Base-by-base conservation (phyloP, 495 filamentous ascomycete species). In the Lineolata rhizophorae region DNA sequence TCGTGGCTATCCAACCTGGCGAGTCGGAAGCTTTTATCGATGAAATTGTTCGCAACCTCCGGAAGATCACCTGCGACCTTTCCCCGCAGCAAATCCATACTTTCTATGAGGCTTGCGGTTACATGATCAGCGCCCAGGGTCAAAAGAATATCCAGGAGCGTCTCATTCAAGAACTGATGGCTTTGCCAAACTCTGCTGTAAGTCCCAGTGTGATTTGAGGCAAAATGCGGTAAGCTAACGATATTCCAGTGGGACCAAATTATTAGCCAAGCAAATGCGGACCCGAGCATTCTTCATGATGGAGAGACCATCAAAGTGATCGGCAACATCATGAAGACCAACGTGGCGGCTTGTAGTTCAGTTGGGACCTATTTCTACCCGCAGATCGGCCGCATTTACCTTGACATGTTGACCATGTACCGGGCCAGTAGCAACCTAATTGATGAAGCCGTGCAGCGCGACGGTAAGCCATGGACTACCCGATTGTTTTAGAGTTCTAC, bases 271-370 rank as follows among this genome's bases (percentile, higher is more conserved):
- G 87, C 87, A 22, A 81, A 79, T 29, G 62, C 75, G 35, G 68
- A 92, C 46, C 76, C 85, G 2, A 58, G 62, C 17, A 77, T 80
- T 37, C 61, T 99, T 4, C 79, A 95, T 48, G 79, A 93, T 48
- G 63, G 66, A 17, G 82, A 99, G 32, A 90, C 82, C 0, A 94
- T 99, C 53, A 95, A 94, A 56, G 70, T 99, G 37, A 76, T 99
- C 35, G 87, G 87, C 32, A 99, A 99, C 50, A 91, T 99, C 43
- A 99, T 95, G 87, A 99, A 99, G 62, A 99, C 87, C 3, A 99
- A 99, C 43, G 87, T 99, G 3, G 80, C 87, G 1, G 87, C 87
- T 10, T 95, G 87, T 48, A 80, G 76, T 17, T 95, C 90, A 0
- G 84, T 95, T 31, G 87, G 87, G 17, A 72, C 74, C 33, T 95